Evolutionary conservation across 352 stramenopile species (phyloP).

Genomic region (Phytophthora quininea): DNA sequence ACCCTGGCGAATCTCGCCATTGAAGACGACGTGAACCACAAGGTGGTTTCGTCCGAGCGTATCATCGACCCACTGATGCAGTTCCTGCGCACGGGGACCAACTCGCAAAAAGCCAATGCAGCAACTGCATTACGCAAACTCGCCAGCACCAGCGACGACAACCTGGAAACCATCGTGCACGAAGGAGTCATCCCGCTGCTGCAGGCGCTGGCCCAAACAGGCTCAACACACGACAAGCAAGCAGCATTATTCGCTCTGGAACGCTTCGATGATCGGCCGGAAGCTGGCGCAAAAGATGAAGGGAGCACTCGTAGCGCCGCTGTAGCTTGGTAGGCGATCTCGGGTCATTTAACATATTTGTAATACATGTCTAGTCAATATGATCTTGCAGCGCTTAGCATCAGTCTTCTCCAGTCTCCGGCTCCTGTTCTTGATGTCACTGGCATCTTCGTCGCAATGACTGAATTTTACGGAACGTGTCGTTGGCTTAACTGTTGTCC

Average conservation of each 20-base stretch:
- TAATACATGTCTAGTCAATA: too few relatives aligned
- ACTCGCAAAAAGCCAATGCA: constrained; percentile 11
- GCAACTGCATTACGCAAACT: constrained; percentile 7
- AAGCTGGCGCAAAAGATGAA: background rate
- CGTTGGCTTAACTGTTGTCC: too few relatives aligned
- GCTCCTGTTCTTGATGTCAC: too few relatives aligned
- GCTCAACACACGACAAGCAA: constrained; percentile 3
- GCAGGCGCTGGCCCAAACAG: constrained; percentile 1
- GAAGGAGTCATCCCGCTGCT: constrained; percentile 13
- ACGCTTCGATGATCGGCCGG: background rate
- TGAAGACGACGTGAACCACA: background rate
- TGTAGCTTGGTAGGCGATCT: constrained; percentile 4
- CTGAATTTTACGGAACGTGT: too few relatives aligned
- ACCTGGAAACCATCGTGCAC: constrained; percentile 5
- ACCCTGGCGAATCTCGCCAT: constrained; percentile 9
- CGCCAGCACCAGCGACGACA: constrained; percentile 12
- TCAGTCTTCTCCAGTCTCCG: too few relatives aligned
- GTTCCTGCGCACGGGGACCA: constrained; percentile 7
- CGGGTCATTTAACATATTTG: too few relatives aligned
- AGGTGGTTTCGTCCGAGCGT: background rate
- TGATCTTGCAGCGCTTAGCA: too few relatives aligned
- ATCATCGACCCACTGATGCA: constrained; percentile 6
- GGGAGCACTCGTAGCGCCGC: constrained; percentile 1
- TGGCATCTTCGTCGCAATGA: too few relatives aligned
- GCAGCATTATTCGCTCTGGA: constrained; percentile 4